phyloP scores from a whole-genome alignment of 129 eudicot species.

The Artemisia annua region DNA sequence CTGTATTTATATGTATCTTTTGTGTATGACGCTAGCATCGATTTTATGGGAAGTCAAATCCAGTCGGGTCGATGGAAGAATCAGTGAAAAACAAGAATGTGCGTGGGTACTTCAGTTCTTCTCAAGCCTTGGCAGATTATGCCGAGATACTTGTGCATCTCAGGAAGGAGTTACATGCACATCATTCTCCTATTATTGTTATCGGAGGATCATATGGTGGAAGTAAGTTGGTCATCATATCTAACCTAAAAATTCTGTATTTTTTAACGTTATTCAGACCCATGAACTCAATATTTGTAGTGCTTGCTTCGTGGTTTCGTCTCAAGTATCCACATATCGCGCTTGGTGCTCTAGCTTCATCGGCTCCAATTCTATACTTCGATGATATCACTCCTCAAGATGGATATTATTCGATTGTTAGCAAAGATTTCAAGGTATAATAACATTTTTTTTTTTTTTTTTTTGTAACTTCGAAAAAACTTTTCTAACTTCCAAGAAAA shows the following conservation, averaged over 20 bases:
- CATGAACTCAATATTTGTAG: constrained; percentile 27
- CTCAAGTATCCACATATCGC: constrained; percentile 26
- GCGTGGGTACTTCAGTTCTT: constrained; percentile 31
- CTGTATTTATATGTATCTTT: background rate
- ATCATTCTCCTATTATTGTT: constrained; percentile 63
- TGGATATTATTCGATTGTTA: constrained; percentile 7
- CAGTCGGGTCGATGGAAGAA: constrained; percentile 27
- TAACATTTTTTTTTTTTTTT: background rate
- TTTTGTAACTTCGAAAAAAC: background rate
- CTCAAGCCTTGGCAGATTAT: constrained; percentile 38
- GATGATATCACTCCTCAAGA: constrained; percentile 25
- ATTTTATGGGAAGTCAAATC: constrained; percentile 36
- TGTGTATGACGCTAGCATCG: constrained; percentile 23
- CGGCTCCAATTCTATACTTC: constrained; percentile 30
- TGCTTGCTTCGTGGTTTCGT: constrained; percentile 54
- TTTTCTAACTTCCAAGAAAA: background rate
- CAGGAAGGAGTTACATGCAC: constrained; percentile 41
- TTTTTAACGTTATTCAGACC: background rate
- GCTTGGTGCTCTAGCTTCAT: constrained; percentile 26
- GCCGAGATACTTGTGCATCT: constrained; percentile 33
- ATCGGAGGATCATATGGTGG: constrained; percentile 93
- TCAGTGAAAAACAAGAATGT: constrained; percentile 16
- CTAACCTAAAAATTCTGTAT: background rate
- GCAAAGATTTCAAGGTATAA: constrained; percentile 18
- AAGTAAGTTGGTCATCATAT: constrained; percentile 48